phyloP scores from a whole-genome alignment of 225 moss, liverwort and hornwort genomes.

The Neckera pumila region DNA sequence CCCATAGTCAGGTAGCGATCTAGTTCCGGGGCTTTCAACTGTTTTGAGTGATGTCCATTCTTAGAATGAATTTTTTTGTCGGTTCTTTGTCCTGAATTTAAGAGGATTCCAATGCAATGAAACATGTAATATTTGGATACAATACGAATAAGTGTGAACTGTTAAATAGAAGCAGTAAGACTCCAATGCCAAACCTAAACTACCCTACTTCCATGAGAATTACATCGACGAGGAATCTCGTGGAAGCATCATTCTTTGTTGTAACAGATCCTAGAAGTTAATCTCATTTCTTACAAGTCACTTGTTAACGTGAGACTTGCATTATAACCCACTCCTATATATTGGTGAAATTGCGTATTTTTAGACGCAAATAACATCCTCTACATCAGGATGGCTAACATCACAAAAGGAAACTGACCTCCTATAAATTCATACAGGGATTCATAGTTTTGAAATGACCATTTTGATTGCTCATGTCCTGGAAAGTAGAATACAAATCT shows the following conservation, averaged over 20 bases:
- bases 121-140: not conserved
- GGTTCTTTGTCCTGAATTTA: not conserved
- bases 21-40: not conserved
- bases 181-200: not conserved
- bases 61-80: not conserved
- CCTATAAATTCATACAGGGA: too few relatives aligned
- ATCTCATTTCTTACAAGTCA: not conserved
- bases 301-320: not conserved
- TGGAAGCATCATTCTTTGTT: not conserved
- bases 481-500: not conserved
- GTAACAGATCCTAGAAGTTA: not conserved
- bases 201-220: not conserved
- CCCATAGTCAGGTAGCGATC: not conserved
- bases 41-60: not conserved
- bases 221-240: not conserved
- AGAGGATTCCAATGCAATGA: not conserved
- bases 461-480: not conserved
- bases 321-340: too few relatives aligned
- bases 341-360: not conserved
- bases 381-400: not conserved
- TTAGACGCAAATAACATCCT: not conserved
- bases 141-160: not conserved
- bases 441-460: not conserved
- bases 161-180: too few relatives aligned
- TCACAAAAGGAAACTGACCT: not conserved